A percentile compares a stretch with the other conserved stretches of the same genome.
phyloP scores from a whole-genome alignment of 768 basidiomycete species.

The Lactifluus rugatus region DNA sequence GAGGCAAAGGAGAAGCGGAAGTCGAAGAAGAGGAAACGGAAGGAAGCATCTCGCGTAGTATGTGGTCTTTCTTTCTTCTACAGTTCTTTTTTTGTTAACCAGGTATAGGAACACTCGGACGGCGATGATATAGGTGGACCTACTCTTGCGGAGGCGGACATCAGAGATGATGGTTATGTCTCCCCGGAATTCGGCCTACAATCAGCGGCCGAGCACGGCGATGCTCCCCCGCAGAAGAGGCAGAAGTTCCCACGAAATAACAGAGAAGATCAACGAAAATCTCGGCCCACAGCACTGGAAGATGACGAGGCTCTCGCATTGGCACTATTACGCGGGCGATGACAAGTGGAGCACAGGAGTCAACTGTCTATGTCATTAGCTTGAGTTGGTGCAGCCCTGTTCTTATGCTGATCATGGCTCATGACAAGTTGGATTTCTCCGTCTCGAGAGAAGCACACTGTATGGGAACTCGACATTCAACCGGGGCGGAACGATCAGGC shows the following conservation, averaged over 20 bases:
- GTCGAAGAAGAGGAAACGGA: constrained; percentile 89
- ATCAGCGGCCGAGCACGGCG: constrained; percentile 26
- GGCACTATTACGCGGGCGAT: constrained; percentile 37
- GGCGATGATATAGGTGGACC: constrained; percentile 23
- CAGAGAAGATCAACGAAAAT: constrained; percentile 14
- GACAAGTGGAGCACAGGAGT: constrained; percentile 2
- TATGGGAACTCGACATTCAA: too few species aligned
- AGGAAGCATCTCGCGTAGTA: constrained; percentile 51
- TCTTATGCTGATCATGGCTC: too few species aligned
- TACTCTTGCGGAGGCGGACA: constrained; percentile 31
- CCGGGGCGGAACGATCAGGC: too few species aligned
- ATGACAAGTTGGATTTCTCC: too few species aligned
- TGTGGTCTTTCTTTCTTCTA: not conserved
- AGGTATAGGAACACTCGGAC: constrained; percentile 16
- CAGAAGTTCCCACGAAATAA: constrained; percentile 21
- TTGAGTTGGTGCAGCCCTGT: too few species aligned
- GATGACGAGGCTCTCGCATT: constrained; percentile 61
- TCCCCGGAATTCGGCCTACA: constrained; percentile 60
- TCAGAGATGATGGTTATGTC: constrained; percentile 53
- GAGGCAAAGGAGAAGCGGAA: constrained; percentile 80
- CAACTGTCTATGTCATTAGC: not conserved
- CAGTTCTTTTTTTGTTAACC: not conserved
- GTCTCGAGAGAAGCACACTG: too few species aligned
- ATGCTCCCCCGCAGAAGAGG: constrained; percentile 27
- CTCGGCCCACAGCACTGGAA: constrained; percentile 31